Percentiles rank a stretch among this genome's conserved stretches.
Conservation (phyloP, 1,139 yeast species). For the Blastobotrys proliferans region DNA sequence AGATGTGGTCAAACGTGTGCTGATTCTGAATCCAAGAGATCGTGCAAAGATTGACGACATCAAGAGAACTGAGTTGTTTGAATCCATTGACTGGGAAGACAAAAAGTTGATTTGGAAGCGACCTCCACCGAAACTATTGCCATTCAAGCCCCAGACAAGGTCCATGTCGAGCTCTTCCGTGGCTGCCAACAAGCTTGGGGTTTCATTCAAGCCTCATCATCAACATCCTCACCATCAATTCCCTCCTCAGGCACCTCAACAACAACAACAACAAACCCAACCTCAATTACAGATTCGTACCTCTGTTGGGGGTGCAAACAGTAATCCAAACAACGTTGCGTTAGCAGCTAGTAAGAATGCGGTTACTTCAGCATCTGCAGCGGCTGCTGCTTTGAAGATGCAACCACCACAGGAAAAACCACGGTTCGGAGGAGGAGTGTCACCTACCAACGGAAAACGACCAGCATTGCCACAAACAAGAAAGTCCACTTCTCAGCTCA, state of each 20-base stretch:
- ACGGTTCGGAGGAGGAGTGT: constrained; percentile 4
- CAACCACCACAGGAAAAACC: constrained; percentile 17
- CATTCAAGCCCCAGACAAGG: constrained; percentile 48
- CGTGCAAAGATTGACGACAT: constrained; percentile 63
- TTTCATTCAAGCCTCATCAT: constrained; percentile 3
- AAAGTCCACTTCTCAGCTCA: constrained; percentile 5
- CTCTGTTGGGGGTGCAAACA: constrained; percentile 11
- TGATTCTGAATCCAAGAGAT: constrained; percentile 61
- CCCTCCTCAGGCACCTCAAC: constrained; percentile 12
- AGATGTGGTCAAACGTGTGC: constrained; percentile 63
- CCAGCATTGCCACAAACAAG: constrained; percentile 3
- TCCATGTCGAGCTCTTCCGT: constrained; percentile 5
- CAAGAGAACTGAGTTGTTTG: constrained; percentile 72
- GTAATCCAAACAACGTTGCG: constrained; percentile 23
- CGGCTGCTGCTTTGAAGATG: constrained; percentile 26
- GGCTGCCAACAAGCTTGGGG: constrained; percentile 9
- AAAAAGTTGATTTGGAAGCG: constrained; percentile 62
- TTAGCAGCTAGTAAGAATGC: constrained; percentile 10
- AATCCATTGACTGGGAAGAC: constrained; percentile 60
- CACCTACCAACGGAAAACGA: constrained; percentile 3
- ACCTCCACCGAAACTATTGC: constrained; percentile 72
- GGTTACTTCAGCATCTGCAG: constrained; percentile 24
- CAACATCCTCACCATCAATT: too few relatives aligned
- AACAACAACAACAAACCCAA: constrained; percentile 15
- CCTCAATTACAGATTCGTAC: constrained; percentile 1